Evolutionary conservation across 2,329 filamentous ascomycete species (phyloP), one percentile per base, ranked within the genome.

Genomic region (Torrubiellomyces zombiae): DNA sequence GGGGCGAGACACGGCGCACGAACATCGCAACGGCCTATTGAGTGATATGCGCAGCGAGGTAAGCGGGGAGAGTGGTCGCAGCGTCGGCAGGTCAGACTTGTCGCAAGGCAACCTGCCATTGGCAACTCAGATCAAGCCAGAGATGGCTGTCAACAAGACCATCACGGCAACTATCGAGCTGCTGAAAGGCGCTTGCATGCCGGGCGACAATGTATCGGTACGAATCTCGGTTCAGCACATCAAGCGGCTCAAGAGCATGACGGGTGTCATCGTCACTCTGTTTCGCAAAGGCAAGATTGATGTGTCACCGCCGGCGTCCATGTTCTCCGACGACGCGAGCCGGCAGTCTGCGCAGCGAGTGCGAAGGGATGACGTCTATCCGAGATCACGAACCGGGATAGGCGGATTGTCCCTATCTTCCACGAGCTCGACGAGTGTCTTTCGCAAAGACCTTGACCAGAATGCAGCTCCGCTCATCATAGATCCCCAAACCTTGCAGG

Each of bases 201-300:
- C 83, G 0, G 89, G 89, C 10, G 89, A 95, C 38, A 68, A 67
- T 14, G 60, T 95, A 21, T 73, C 80, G 0, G 65, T 95, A 27
- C 76, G 70, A 39, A 74, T 95, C 26, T 72, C 67, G 1, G 74
- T 98, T 31, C 76, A 82, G 34, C 89, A 95, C 45, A 86, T 77
- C 31, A 92, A 91, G 48, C 67, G 74, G 29, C 70, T 95, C 42
- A 82, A 86, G 54, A 95, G 83, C 45, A 64, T 93, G 53, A 79
- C 86, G 38, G 86, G 89, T 6, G 77, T 95, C 23, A 89, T 95
- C 32, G 71, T 93, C 22, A 95, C 89, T 2, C 58, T 98, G 7
- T 94, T 91, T 46, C 72, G 89, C 21, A 80, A 92, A 48, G 83
- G 83, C 14, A 73, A 82, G 31, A 86, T 95, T 22, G 86, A 98